These are phyloP conservation scores for Metrosideros polymorpha DNA, from an alignment of 441 rosid genomes.

Conservation along the genomic window DNA sequence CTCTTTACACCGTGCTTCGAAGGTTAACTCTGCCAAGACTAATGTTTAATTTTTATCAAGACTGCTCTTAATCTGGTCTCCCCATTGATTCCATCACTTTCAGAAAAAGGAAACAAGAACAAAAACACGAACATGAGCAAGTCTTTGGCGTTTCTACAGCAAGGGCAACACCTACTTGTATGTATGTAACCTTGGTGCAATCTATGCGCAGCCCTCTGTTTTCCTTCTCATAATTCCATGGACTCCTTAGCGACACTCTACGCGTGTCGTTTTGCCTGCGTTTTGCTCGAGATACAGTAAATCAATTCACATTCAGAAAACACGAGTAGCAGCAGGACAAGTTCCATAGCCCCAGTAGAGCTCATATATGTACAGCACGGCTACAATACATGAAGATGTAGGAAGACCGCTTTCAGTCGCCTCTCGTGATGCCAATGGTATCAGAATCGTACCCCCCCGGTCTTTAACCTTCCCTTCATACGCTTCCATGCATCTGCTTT, in stretches of 20 bases:
- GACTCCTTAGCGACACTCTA: background rate
- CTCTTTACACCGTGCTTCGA: background rate
- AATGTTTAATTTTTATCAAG: background rate
- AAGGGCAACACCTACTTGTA: background rate
- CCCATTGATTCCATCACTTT: background rate
- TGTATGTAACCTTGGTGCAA: background rate
- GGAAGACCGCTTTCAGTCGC: background rate
- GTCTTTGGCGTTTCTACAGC: background rate
- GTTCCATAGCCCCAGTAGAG: background rate
- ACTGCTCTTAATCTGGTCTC: background rate
- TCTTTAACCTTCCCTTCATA: slow-evolving; percentile 16
- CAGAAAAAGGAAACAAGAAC: background rate
- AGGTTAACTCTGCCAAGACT: background rate
- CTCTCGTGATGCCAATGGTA: slow-evolving; percentile 5
- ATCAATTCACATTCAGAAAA: background rate
- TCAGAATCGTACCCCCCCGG: slow-evolving; percentile 16
- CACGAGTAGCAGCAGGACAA: background rate
- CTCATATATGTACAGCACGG: background rate
- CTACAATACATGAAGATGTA: background rate
- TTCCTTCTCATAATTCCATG: background rate
- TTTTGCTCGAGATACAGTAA: background rate
- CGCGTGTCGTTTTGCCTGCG: background rate
- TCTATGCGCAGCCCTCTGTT: background rate
- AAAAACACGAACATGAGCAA: background rate
- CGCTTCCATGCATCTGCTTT: slow-evolving; percentile 18